These are phyloP conservation scores for Cornus suecica DNA, from an alignment of 148 eudicot species.

Conservation along the genomic window DNA sequence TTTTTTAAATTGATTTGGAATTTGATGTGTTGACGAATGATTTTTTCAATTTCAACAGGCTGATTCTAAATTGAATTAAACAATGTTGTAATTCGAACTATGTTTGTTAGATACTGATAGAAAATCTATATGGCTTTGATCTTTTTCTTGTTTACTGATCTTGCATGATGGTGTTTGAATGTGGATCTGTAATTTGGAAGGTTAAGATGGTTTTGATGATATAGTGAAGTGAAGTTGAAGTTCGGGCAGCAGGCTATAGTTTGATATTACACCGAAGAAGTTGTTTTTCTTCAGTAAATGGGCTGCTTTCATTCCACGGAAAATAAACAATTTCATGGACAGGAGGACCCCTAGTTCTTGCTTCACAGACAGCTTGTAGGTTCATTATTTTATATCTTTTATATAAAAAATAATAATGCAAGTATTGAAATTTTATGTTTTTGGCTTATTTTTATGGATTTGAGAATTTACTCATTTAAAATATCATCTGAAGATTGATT, in stretches of 20 bases:
- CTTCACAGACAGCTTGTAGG: constrained; percentile 93
- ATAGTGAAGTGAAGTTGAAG: constrained; percentile 31
- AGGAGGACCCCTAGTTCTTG: constrained; percentile 59
- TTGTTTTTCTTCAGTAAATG: constrained; percentile 37
- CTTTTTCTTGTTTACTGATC: no score
- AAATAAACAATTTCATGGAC: constrained; percentile 54
- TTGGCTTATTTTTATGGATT: background rate
- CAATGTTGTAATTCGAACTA: no score
- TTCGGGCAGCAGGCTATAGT: constrained; percentile 9
- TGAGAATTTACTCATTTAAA: background rate
- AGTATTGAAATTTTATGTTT: no score
- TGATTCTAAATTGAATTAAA: no score
- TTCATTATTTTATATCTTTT: background rate
- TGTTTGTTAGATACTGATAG: no score
- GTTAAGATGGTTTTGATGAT: constrained; percentile 44
- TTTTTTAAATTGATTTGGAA: no score
- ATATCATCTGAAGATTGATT: background rate
- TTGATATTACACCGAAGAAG: background rate
- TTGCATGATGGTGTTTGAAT: constrained; percentile 14
- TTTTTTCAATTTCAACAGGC: no score
- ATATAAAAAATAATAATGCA: no score
- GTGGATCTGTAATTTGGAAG: constrained; percentile 31
- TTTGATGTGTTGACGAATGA: no score
- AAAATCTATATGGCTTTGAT: no score
- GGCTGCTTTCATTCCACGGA: no score